Conservation (phyloP, 2,329 filamentous ascomycete species). For the Cadophora malorum region DNA sequence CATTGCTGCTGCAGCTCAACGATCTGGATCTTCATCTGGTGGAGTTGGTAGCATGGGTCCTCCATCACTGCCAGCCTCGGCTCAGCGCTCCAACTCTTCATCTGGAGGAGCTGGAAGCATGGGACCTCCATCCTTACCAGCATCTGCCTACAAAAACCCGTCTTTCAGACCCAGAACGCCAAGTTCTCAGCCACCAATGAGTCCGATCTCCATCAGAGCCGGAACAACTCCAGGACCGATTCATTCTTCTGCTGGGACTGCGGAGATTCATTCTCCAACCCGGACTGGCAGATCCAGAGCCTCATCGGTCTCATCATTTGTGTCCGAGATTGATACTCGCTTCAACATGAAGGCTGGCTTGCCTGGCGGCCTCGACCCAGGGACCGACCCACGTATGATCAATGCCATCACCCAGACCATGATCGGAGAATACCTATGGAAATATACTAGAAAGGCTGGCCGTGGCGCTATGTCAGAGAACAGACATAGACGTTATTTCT, state of each 20-base stretch:
- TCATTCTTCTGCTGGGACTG: constrained; percentile 54
- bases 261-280: constrained; percentile 57
- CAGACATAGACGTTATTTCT: constrained; percentile 94
- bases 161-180: constrained; percentile 66
- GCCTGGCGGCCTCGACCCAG: constrained; percentile 67
- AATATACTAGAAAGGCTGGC: constrained; percentile 96
- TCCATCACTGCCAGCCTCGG: constrained; percentile 51
- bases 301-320: constrained; percentile 94
- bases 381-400: constrained; percentile 96
- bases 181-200: constrained; percentile 54
- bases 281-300: constrained; percentile 60
- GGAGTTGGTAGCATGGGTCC: constrained; percentile 16
- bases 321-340: constrained; percentile 87
- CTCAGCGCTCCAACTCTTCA: constrained; percentile 61
- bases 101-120: constrained; percentile 58
- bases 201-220: constrained; percentile 53
- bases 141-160: constrained; percentile 64
- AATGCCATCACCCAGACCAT: constrained; percentile 99
- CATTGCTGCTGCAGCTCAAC: constrained; percentile 78
- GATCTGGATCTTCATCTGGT: constrained; percentile 54
- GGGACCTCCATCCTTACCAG: constrained; percentile 85
- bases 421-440: constrained; percentile 99
- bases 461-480: constrained; percentile 87
- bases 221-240: constrained; percentile 63
- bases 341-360: constrained; percentile 78